Base-by-base conservation (phyloP, 768 basidiomycete genomes). In the Naganishia vishniacii region DNA sequence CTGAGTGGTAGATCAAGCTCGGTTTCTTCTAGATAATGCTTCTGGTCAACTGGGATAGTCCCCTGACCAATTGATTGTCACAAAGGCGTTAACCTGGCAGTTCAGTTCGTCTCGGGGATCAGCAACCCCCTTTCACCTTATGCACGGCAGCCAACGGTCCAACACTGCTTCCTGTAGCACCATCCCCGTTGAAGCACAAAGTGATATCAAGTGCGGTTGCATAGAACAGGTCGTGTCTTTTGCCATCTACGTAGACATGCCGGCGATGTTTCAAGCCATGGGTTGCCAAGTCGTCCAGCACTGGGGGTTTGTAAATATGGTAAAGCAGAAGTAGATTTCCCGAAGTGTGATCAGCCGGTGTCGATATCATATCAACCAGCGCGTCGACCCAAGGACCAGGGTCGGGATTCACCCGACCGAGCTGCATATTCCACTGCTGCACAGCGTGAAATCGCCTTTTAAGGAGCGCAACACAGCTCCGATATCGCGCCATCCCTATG, bases 81-180 rank as follows among this genome's bases (percentile, higher is more conserved):
- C 61, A 65, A 77, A 62, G 31, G 95, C 95, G 75, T 98, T 98
- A 67, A 99, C 80, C 69, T 92, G n/a, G n/a, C n/a, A n/a, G n/a
- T 88, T 80, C 97, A 98, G 80, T 99, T 98, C 20, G 95, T 98
- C 80, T 99, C 95, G 46, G 98, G 82, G 69, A 98, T 86, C 70
- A 98, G 87, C 80, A 95, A 98, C 15, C 93, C 91, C 76, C 94
- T 75, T 23, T 64, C 61, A 45, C 18, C 61, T 25, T 48, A 13
- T 51, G 59, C n/a, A 65, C 47, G 0, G 51, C 64, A 31, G 59
- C 42, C 16, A 56, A 56, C 20, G 67, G 64, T 40, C 32, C 62
- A 83, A 82, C 41, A 47, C 83, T 83, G 49, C 81, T 81, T 31
- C 82, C 82, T 12, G 84, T 80, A 1, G 41, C 41, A 32, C 15